A percentile compares a stretch with the other conserved stretches of the same genome.
These are phyloP conservation scores for Petasospora rhodanensis DNA, from an alignment of 1,139 yeast species.

Conservation along the genomic window DNA sequence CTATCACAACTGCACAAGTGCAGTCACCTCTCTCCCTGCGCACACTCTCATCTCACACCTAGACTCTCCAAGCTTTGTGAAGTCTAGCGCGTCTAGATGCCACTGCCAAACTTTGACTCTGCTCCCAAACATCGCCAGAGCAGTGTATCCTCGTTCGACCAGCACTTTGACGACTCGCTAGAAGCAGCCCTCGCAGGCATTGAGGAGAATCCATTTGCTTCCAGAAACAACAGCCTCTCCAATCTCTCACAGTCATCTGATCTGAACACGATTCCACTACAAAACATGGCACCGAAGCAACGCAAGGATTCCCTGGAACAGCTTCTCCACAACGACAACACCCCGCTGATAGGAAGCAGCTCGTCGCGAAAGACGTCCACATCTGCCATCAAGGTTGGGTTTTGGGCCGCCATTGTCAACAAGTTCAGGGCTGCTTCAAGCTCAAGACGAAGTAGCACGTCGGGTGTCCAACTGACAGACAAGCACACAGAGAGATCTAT, in stretches of 20 bases:
- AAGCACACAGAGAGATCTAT: slow-evolving; percentile 34
- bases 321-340: slow-evolving; percentile 23
- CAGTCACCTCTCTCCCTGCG: neutral
- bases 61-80: neutral
- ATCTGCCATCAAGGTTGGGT: neutral
- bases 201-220: slow-evolving; percentile 27
- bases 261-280: slow-evolving; percentile 23
- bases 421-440: slow-evolving; percentile 1
- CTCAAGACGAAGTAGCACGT: slow-evolving; percentile 10
- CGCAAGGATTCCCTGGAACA: slow-evolving; percentile 25
- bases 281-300: slow-evolving; percentile 19
- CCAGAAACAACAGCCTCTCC: slow-evolving; percentile 6
- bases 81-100: slow-evolving; percentile 16
- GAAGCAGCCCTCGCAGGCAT: slow-evolving; percentile 36
- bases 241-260: slow-evolving; percentile 11
- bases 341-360: slow-evolving; percentile 19
- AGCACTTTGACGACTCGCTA: slow-evolving; percentile 34
- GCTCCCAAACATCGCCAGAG: slow-evolving; percentile 26
- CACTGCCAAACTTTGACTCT: slow-evolving; percentile 14
- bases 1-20: too few species aligned
- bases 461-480: slow-evolving; percentile 29
- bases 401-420: neutral
- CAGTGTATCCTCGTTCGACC: slow-evolving; percentile 32
- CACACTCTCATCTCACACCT: neutral
- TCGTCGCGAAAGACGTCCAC: too few species aligned